These are phyloP conservation scores for Aspergillus niger DNA, from an alignment of 2,329 filamentous ascomycete genomes.

Conservation along the genomic window DNA sequence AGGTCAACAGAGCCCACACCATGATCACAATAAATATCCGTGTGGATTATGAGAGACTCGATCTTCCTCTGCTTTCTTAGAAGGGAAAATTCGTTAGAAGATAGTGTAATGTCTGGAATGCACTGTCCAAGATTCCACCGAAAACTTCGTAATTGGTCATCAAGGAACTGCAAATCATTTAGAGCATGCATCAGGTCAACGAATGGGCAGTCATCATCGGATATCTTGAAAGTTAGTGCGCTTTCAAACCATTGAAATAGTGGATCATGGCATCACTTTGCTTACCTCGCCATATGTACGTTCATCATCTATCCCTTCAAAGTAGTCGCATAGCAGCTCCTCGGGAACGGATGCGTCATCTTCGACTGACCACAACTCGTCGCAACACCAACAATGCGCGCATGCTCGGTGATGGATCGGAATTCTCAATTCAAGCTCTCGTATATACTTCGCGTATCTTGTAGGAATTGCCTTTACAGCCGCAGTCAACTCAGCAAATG, in stretches of 20 bases:
- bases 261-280: too few species aligned
- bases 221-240: too few species aligned
- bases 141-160: slow-evolving; percentile 2
- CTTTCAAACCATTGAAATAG: too few species aligned
- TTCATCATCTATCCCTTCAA: too few species aligned
- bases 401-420: background rate
- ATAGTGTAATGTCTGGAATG: background rate
- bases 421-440: background rate
- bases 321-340: too few species aligned
- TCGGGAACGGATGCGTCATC: too few species aligned
- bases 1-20: background rate
- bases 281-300: too few species aligned
- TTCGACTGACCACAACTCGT: too few species aligned
- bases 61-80: background rate
- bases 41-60: background rate
- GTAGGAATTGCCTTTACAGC: background rate
- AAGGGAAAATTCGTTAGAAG: background rate
- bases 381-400: background rate
- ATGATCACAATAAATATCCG: background rate
- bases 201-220: background rate
- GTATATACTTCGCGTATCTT: background rate
- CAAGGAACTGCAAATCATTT: background rate
- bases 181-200: background rate
- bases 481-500: background rate
- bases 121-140: slow-evolving; percentile 9